phyloP scores from a whole-genome alignment of 2,329 filamentous ascomycete genomes.

The Pseudocercospora fijiensis region DNA sequence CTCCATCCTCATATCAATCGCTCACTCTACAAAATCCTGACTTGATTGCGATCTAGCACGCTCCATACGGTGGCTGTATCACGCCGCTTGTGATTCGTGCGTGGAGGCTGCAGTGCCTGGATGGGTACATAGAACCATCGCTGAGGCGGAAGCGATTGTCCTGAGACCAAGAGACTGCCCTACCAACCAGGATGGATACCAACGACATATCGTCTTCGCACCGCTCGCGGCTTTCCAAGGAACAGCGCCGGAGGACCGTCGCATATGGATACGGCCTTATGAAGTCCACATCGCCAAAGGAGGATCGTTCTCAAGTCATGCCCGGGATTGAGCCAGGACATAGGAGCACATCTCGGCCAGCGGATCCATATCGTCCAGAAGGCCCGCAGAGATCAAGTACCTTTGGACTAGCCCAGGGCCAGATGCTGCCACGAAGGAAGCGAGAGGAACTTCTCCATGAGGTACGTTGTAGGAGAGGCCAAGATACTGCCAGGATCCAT shows the following conservation, averaged over 20 bases:
- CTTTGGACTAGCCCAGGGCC: background rate
- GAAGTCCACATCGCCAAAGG: background rate
- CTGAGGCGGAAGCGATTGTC: background rate
- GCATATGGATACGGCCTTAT: constrained; percentile 1
- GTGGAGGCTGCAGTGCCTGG: background rate
- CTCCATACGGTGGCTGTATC: background rate
- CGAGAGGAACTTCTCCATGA: constrained; percentile 8
- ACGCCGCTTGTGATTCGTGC: background rate
- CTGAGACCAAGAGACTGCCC: background rate
- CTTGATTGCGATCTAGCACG: background rate
- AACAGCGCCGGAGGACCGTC: background rate
- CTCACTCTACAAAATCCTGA: background rate
- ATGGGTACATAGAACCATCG: background rate
- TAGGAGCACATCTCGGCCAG: background rate
- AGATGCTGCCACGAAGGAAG: constrained; percentile 4
- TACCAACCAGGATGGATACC: background rate
- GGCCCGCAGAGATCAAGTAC: background rate
- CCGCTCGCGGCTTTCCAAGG: background rate
- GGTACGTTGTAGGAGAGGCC: background rate
- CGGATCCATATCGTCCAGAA: background rate
- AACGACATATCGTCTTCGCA: background rate
- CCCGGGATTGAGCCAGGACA: background rate
- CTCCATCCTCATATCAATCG: background rate
- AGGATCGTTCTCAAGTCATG: background rate
- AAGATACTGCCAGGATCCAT: background rate